Evolutionary conservation across 75 land plant species (phyloP).

Genomic region (Cunninghamia lanceolata): DNA sequence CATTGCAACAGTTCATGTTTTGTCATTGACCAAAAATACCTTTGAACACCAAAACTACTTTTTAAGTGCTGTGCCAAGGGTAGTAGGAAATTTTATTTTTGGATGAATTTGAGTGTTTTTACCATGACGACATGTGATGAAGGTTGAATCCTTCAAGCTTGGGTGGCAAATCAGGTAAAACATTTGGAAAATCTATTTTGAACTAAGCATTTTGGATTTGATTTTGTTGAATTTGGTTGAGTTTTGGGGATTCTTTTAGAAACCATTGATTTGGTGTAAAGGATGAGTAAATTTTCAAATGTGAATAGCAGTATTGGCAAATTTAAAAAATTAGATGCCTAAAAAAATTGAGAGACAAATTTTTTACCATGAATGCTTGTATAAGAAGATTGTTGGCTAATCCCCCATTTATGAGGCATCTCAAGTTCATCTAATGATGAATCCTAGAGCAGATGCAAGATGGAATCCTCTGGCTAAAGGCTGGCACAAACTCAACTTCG

Average conservation of each 20-base stretch:
- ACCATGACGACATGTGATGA: neutral
- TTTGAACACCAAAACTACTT: neutral
- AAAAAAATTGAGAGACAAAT: too few relatives aligned
- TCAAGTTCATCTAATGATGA: too few relatives aligned
- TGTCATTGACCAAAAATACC: neutral
- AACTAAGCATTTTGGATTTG: neutral
- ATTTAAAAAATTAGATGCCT: too few relatives aligned
- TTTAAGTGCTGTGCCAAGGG: neutral
- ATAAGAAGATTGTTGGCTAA: too few relatives aligned
- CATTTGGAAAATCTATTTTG: neutral
- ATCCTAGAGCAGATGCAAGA: too few relatives aligned
- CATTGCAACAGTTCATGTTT: neutral
- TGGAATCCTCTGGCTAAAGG: too few relatives aligned
- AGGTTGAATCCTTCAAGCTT: neutral
- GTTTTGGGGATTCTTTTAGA: neutral
- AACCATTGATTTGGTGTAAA: neutral
- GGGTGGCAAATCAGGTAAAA: neutral
- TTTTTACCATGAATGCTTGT: too few relatives aligned
- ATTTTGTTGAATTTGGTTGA: neutral
- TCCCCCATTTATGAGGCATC: too few relatives aligned
- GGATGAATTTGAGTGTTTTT: neutral
- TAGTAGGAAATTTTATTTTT: neutral
- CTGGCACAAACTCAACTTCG: too few relatives aligned
- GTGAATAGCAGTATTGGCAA: too few relatives aligned
- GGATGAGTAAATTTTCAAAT: neutral